A percentile compares a stretch with the other conserved stretches of the same genome.
phyloP scores from a whole-genome alignment of 352 stramenopile species.

The Pythium dissimile region DNA sequence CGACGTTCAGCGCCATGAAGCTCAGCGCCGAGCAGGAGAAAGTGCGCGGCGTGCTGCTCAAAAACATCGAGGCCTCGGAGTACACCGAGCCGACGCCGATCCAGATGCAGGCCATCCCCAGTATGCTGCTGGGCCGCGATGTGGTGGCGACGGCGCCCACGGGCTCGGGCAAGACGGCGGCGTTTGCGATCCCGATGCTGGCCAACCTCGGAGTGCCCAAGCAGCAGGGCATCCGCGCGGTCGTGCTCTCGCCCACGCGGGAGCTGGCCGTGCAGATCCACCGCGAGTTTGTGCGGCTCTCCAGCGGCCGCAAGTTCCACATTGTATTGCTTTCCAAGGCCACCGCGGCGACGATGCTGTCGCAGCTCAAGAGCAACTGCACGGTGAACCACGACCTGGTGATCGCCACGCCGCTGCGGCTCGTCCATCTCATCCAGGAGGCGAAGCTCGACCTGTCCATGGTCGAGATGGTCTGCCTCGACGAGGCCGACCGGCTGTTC shows the following conservation, averaged over 20 bases:
- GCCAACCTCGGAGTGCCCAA: slow-evolving; percentile 61
- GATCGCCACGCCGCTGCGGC: slow-evolving; percentile 94
- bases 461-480: slow-evolving; percentile 94
- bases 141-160: slow-evolving; percentile 96
- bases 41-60: slow-evolving; percentile 62
- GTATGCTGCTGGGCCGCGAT: slow-evolving; percentile 88
- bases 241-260: slow-evolving; percentile 96
- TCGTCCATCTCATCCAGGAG: slow-evolving; percentile 91
- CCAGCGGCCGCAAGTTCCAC: slow-evolving; percentile 83
- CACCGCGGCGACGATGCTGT: slow-evolving; percentile 75
- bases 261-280: slow-evolving; percentile 98
- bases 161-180: slow-evolving; percentile 97
- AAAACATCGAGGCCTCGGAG: slow-evolving; percentile 83
- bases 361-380: slow-evolving; percentile 76
- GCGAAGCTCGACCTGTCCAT: slow-evolving; percentile 76
- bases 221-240: slow-evolving; percentile 77
- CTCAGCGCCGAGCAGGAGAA: slow-evolving; percentile 36
- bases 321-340: slow-evolving; percentile 92
- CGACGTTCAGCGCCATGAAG: slow-evolving; percentile 70
- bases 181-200: slow-evolving; percentile 96
- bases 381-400: slow-evolving; percentile 92
- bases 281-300: slow-evolving; percentile 92
- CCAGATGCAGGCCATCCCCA: slow-evolving; percentile 97
- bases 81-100: slow-evolving; percentile 99
- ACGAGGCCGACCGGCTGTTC: slow-evolving; percentile 98